Evolutionary conservation across 169 alveolate species (phyloP), one percentile per base, ranked within the genome.

Genomic region (Plasmodium blacklocki): DNA sequence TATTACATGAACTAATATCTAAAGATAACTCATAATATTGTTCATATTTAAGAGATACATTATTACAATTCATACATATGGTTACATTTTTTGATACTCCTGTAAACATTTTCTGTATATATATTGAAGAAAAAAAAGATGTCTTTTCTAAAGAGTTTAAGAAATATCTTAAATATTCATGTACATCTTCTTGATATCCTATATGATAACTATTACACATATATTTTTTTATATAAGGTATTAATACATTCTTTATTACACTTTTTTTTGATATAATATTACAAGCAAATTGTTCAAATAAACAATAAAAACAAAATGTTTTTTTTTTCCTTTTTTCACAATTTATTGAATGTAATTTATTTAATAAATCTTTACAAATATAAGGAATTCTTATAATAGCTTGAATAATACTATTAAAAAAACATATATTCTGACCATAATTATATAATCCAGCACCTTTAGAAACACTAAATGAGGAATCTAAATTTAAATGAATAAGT

Each of bases 371-470:
- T 39, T 94, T 92, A 15, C 94, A 88, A 19, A 93, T 49, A 64
- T 88, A 93, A 29, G 96, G 96, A 2, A 93, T 88, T 54, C 93
- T 93, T 26, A 88, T 73, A 58, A 93, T 63, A 32, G 93, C 92
- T 74, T 93, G 96, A n/a, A 93, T 59, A 9, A 93, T 89, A 62
- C 92, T 94, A 70, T 93, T 93, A 86, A 93, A 92, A 71, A 91
- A 93, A 67, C 96, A 93, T 23, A 93, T 93, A 85, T 93, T 93
- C 26, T 89, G 92, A 2, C 96, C 96, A 43, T 94, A 94, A 91
- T 93, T 93, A 54, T 91, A 86, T 32, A 93, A 89, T 26, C 96
- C 96, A 2, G 94, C 92, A 5, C 94, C 96, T 87, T 83, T 91
- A 12, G 89, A 78, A 21, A 52, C 89, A 45, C 50, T 64, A 71